phyloP scores from a whole-genome alignment of 2,329 filamentous ascomycete species.

The Scedosporium minutisporum region DNA sequence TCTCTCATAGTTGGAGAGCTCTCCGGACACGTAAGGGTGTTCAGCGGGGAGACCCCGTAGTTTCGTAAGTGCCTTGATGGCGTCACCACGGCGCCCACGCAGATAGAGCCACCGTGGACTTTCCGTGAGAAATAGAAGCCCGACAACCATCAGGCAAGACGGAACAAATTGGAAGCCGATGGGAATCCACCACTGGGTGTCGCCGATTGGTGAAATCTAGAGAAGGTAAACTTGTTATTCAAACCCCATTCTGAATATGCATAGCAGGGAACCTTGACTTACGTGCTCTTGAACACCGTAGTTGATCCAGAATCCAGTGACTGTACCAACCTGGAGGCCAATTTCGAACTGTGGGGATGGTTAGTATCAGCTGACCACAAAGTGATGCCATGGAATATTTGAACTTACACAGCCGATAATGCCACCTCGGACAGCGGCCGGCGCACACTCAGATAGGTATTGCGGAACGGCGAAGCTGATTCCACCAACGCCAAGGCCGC shows the following conservation, averaged over 20 bases:
- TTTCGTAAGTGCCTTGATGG: neutral
- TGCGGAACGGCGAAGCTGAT: conserved; percentile 54
- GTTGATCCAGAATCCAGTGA: conserved; percentile 58
- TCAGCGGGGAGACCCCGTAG: neutral
- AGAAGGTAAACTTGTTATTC: conserved; percentile 7
- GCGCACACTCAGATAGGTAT: conserved; percentile 50
- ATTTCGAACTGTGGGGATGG: conserved; percentile 42
- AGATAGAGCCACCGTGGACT: conserved; percentile 50
- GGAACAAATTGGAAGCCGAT: conserved; percentile 37
- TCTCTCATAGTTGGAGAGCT: neutral
- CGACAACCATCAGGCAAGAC: conserved; percentile 49
- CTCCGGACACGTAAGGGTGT: neutral
- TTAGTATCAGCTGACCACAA: neutral
- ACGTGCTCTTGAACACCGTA: conserved; percentile 50
- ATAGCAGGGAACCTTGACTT: no score
- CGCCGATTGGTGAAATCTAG: conserved; percentile 13
- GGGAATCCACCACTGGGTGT: conserved; percentile 50
- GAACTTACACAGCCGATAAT: conserved; percentile 56
- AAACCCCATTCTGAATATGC: neutral
- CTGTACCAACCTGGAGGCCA: conserved; percentile 52
- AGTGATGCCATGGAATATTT: no score
- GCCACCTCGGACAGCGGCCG: conserved; percentile 53
- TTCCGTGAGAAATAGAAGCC: conserved; percentile 51
- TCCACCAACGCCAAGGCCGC: conserved; percentile 53
- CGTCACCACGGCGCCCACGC: neutral